Base-by-base conservation (phyloP, 176 grass and related monocot species). In the Pontederia crassipes region DNA sequence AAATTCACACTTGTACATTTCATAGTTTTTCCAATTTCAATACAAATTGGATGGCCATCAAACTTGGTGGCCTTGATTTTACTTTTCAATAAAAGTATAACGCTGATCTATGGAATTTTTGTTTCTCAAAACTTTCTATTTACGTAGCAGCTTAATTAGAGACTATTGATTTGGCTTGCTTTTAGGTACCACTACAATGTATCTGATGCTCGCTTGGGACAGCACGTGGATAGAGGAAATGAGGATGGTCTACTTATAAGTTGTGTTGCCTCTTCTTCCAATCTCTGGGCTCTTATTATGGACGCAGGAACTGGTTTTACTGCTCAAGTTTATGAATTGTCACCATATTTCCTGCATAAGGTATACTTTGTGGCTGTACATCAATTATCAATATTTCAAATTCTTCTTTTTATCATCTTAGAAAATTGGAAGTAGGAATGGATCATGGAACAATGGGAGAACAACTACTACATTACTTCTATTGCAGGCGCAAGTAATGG, bases 361-460 rank as follows among this genome's bases (percentile, higher is more conserved):
- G 71, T 74, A 64, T 56, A 8, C 29, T 15, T 35, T 17, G 45
- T 11, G 50, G 4, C 24, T 49, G 46, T 11, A 24, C 12, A 49
- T 9, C 16, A 26, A 27, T 65, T 46, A 8, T 62, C 8, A 18
- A 20, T 15, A 24, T 9, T 28, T 65, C 2, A 50, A 49, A 51
- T 28, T 40, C 32, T 3, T 4, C 11, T 26, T 17, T 51, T 49
- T 28, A 28, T 51, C 50, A 65, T 27, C 26, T 27, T 11, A 14
- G 3, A 26, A 24, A 65, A 65, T 4, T 65, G 28, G 32, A 45
- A 50, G 26, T 76, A 87, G 79, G 85, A 87, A 73, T 87, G 85
- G 85, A 83, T 87, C 46, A 80, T 87, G 85, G 85, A 82, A 15
- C 85, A 87, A 32, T 87, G 85, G 85, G 85, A 87, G 52, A 87